A percentile compares a stretch with the other conserved stretches of the same genome.
Conservation (phyloP, 129 eudicot genomes). For the Artemisia annua region DNA sequence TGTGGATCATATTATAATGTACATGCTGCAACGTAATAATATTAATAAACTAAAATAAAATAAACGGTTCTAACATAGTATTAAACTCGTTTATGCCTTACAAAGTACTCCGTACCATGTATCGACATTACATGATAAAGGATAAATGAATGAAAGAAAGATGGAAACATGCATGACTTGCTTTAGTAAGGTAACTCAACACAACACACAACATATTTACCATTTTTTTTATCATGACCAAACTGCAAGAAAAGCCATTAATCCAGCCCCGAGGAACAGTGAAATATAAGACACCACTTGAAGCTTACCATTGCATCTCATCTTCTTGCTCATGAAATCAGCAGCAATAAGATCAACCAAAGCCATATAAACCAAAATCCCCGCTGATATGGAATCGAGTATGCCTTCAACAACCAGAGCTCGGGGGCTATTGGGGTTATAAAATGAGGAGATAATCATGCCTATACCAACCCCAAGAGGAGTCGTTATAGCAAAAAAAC, state of each 20-base stretch:
- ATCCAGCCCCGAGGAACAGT: constrained; percentile 74
- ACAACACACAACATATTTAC: too few relatives aligned
- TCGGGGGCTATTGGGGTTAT: constrained; percentile 76
- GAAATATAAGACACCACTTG: constrained; percentile 79
- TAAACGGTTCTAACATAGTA: too few relatives aligned
- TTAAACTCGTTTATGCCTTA: too few relatives aligned
- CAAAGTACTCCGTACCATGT: too few relatives aligned
- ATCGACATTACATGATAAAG: too few relatives aligned
- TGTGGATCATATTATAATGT: too few relatives aligned
- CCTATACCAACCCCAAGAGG: constrained; percentile 76
- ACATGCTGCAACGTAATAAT: too few relatives aligned
- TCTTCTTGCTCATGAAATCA: constrained; percentile 92
- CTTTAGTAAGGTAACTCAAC: too few relatives aligned
- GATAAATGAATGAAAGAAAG: too few relatives aligned
- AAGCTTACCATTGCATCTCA: constrained; percentile 75
- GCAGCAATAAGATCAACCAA: constrained; percentile 92
- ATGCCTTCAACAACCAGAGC: constrained; percentile 76
- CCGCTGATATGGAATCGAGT: constrained; percentile 79
- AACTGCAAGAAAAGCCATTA: constrained; percentile 74
- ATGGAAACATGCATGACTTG: too few relatives aligned
- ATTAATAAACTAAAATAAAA: too few relatives aligned
- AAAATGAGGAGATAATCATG: constrained; percentile 51
- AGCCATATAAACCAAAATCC: constrained; percentile 85
- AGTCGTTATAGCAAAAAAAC: constrained; percentile 76
- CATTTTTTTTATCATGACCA: constrained; percentile 52